A percentile compares a stretch with the other conserved stretches of the same genome.
Conservation (phyloP, 805 yeast genomes). For the Lipomyces mesembrius region DNA sequence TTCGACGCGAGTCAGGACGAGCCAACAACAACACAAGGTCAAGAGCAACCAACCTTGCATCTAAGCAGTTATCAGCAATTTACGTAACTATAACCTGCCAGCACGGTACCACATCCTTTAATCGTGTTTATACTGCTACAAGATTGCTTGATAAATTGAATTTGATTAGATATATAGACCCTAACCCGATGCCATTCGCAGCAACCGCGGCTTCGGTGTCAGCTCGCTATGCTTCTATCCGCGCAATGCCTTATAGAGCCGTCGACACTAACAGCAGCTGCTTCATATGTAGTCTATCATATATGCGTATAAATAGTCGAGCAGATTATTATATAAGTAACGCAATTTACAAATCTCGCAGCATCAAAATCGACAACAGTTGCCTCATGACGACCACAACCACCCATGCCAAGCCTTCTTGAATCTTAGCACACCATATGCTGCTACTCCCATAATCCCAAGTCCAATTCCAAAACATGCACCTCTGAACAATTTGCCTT, state of each 20-base stretch:
- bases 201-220: no score
- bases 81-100: no score
- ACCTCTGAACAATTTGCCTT: constrained; percentile 23
- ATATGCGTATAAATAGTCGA: not conserved
- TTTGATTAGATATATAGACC: no score
- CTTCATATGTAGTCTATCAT: not conserved
- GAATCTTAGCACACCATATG: constrained; percentile 20
- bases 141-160: no score
- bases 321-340: no score
- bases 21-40: no score
- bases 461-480: constrained; percentile 18
- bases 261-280: not conserved
- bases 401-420: constrained; percentile 9
- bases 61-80: no score
- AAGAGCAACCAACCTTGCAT: no score
- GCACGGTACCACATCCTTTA: no score
- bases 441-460: constrained; percentile 22
- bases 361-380: not conserved
- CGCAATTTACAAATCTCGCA: not conserved
- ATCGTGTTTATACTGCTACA: no score
- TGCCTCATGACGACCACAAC: not conserved
- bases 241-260: not conserved
- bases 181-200: no score
- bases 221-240: not conserved
- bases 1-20: no score